Conservation (phyloP, 192 early-diverging fungal species). For the Piromyces sp. region DNA sequence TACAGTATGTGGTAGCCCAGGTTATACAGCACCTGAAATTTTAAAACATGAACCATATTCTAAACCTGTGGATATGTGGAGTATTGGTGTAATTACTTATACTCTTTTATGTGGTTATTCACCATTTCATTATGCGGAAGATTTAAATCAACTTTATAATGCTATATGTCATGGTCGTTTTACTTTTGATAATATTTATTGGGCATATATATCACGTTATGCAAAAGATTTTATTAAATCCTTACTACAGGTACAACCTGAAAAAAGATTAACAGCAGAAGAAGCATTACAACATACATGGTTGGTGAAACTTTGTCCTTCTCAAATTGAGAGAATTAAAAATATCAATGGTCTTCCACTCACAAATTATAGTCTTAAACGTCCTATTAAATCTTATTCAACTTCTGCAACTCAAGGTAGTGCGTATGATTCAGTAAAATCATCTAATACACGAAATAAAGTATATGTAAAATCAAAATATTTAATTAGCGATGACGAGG, state of each 20-base stretch:
- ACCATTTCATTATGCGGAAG: background rate
- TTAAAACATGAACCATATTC: slow-evolving; percentile 1
- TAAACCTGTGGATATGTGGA: slow-evolving; percentile 1
- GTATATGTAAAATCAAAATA: background rate
- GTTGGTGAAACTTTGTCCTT: slow-evolving; percentile 16
- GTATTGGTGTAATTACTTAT: background rate
- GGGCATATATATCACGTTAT: background rate
- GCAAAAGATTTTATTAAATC: slow-evolving; percentile 54
- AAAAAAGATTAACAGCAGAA: slow-evolving; percentile 45
- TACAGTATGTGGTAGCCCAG: slow-evolving; percentile 2
- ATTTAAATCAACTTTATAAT: background rate
- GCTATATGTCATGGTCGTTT: background rate
- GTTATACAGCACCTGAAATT: slow-evolving; percentile 4
- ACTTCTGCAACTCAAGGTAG: background rate
- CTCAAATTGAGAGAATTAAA: background rate
- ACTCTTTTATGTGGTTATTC: background rate
- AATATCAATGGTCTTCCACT: background rate
- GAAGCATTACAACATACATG: slow-evolving; percentile 64
- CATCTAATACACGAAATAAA: background rate
- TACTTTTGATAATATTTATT: background rate
- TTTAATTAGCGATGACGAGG: background rate
- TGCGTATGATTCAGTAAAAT: background rate
- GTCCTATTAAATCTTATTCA: background rate
- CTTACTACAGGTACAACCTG: slow-evolving; percentile 51
- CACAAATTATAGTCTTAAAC: background rate